Evolutionary conservation across 1,284 basidiomycete species (phyloP), one percentile per base, ranked within the genome.

Genomic region (Volvariella volvacea): DNA sequence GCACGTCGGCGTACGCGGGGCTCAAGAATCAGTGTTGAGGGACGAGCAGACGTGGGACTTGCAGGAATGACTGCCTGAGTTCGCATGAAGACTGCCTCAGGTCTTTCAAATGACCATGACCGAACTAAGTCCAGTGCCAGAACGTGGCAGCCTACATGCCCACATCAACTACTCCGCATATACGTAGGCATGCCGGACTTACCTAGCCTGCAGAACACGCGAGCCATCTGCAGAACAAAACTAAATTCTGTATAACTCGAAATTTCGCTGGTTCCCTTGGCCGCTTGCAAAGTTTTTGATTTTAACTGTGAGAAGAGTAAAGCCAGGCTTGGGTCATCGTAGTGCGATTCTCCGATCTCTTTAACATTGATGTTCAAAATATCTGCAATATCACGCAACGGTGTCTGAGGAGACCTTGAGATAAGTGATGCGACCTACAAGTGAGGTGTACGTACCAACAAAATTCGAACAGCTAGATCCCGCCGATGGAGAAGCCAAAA

Each of bases 191-290:
- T 31, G 43, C 43, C 25, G n/a, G 3, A 61, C 82, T 45, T 51
- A 91, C 92, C 93, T 92, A 96, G 93, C 44, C 89, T 74, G 56
- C 84, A 89, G 57, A 97, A 92, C 2, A 94, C 89, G 17, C 90
- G 78, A 1, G 91, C 88, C 53, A 91, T 92, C 64, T 96, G 92
- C 32, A 93, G 71, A 3, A 96, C 90, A 62, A 96, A 97, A 59
- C 89, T 92, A 64, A 92, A 96, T 58, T 96, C 92, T 15, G 83
- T 79, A 44, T 78, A 78, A 22, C 87, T 86, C 0, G 91, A 83
- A 30, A 96, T 92, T 56, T 92, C 90, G 55, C 83, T 90, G 0
- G 88, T 89, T 6, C 92, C 93, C 60, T 93, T 87, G 3, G 88
- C 88, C 0, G 92, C 86, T 68, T 96, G 92, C 19, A 96, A 66